Base-by-base conservation (phyloP, 176 grass and related monocot species). In the Miscanthus lutarioriparius region DNA sequence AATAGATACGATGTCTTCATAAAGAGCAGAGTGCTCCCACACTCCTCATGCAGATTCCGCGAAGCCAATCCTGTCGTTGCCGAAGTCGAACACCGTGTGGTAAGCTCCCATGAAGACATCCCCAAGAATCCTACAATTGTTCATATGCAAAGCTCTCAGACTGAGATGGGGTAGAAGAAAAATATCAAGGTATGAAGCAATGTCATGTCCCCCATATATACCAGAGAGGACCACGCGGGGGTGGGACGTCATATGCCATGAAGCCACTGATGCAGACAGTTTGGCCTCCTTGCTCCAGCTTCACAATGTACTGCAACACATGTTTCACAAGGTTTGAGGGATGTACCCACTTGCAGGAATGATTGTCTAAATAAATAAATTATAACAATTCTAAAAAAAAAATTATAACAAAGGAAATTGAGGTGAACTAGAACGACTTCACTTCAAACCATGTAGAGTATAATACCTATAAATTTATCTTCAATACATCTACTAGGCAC, bases 61-160 rank as follows among this genome's bases (percentile, higher is more conserved):
- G 41, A 98, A 98, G 45, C 96, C 96, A 22, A 98, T 92, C 72
- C 83, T 92, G 70, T 92, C 69, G 0, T 98, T 69, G 17, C 93
- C 96, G 3, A 98, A 95, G 81, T 98, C 93, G 16, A 98, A 98
- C 48, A 98, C 87, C 0, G 93, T 98, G 74, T 98, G 96, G 83
- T 98, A 98, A 40, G 91, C 93, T 19, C 96, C 93, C 96, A 98
- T 96, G 83, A 98, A 98, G 27, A 98, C 96, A 90, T 98, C 96
- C 33, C 96, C 96, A 82, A 98, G 92, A 77, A 98, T 98, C 96
- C 96, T 98, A 77, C 30, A 83, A 35, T 61, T 32, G 65, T 86
- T 77, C 33, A 37, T 72, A 41, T 49, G 15, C 4, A 62, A 76
- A 76, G 3, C 12, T 40, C 33, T 66, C 5, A 73, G 44, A 70